Base-by-base conservation (phyloP, 2,329 filamentous ascomycete genomes). In the Monilinia fructigena region DNA sequence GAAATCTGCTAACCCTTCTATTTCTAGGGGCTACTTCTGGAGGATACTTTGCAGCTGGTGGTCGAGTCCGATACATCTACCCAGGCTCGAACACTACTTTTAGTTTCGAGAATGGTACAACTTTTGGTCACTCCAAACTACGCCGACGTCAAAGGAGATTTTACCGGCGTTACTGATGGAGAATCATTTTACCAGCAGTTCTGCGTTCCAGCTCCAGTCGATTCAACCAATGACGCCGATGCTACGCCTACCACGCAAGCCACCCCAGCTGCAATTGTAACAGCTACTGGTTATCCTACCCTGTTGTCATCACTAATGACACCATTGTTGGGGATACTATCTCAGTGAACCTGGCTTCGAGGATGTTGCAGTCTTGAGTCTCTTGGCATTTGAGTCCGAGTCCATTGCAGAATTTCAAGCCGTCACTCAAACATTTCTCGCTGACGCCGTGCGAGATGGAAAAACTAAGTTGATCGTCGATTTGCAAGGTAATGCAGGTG, bases 401-500 rank as follows among this genome's bases (percentile, higher is more conserved):
- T 68, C 67, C 2, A 23, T 61, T 14, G 50, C 64, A 10, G 74
- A 76, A 63, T 76, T 76, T 52, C 75, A 76, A 60, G 58, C 66
- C 23, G 68, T 75, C 1, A 70, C 65, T 10, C 62, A 74, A 59
- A 65, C 76, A 5, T 80, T 87, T 70, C 78, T 88, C 20, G 75
- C 78, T 0, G 76, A 78, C 52, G 80, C 80, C 16, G 79, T 80
- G 53, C 69, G 74, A 2, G 77, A 78, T 2, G 79, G 80, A 2
- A 87, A 86, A 73, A 84, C 79, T 2, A 87, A 85, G 74, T 78
- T 91, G 6, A 80, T 91, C 40, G 83, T 91, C 67, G 89, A 91
- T 69, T 73, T 90, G 8, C 81, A 83, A 4, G 80, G 78, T 2
- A 91, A 91, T 69, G 79, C 79, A 0, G 88, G 88, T 50, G 88